Base-by-base conservation (phyloP, 441 rosid species). In the Populus hybrid region DNA sequence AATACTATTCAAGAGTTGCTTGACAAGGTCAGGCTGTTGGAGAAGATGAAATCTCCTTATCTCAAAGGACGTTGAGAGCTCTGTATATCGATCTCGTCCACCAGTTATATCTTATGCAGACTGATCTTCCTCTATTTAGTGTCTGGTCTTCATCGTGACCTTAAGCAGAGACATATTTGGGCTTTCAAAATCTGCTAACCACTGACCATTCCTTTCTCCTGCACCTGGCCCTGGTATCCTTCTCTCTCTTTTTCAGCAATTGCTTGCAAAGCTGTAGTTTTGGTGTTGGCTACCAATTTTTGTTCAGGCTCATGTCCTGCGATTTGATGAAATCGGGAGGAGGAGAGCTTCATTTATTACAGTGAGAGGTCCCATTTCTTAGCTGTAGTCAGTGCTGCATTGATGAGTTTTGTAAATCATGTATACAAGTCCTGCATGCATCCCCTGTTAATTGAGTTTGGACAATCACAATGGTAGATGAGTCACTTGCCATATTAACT, bases 11-110 rank as follows among this genome's bases (percentile, higher is more conserved):
- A 87, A 50, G 86, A 83, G 65, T 79, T 90, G 84, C 69, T 84
- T 2, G 87, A 89, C 77, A 89, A 86, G 83, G 82, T 89, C 36
- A 89, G 70, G 83, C 32, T 83, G 69, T 84, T 87, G 82, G 94
- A 90, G 78, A 80, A 71, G 82, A 82, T 79, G 82, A 87, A 84
- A 78, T 40, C 84, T 75, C 53, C 79, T 5, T 59, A 34, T 24
- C 0, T n/a, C 64, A 81, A 67, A 75, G 65, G 61, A 36, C 66
- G 40, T 66, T 70, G 78, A 78, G 59, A 57, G 50, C 50, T 24
- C 32, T 19, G 23, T 0, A 8, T 3, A 10, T 9, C 4, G 11
- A 5, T 14, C 40, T 3, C 50, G 40, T 24, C 23, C 72, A 19
- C 50, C 4, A 23, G 67, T 9, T 40, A 40, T 11, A 10, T 11